These are phyloP conservation scores for Neurospora sp. DNA, from an alignment of 495 filamentous ascomycete species.

Conservation along the genomic window DNA sequence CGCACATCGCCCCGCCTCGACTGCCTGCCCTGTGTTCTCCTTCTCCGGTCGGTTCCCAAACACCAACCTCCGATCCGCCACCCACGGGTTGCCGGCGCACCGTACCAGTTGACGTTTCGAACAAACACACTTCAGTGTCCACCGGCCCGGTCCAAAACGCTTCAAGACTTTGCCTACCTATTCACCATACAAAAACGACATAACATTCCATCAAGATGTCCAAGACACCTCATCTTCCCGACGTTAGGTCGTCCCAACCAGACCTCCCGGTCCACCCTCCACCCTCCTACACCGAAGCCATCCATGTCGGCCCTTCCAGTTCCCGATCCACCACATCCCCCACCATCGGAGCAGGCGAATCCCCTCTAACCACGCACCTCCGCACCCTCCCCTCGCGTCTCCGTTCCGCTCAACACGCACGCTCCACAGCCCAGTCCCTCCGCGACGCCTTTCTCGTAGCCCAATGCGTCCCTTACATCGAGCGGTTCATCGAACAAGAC, in stretches of 20 bases:
- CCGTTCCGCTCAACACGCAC: slow-evolving; percentile 20
- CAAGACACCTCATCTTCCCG: neutral
- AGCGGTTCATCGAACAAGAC: slow-evolving; percentile 25
- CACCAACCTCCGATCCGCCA: neutral
- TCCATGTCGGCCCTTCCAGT: neutral
- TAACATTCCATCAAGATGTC: neutral
- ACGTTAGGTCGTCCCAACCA: neutral
- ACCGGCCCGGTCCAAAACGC: neutral
- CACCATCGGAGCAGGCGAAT: slow-evolving; percentile 5
- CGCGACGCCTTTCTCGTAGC: slow-evolving; percentile 25
- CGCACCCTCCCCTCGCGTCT: slow-evolving; percentile 29
- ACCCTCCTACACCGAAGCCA: slow-evolving; percentile 29
- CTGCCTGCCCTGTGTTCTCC: neutral
- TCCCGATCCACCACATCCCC: neutral
- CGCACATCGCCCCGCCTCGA: neutral
- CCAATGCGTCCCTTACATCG: slow-evolving; percentile 25
- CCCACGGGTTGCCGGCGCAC: neutral
- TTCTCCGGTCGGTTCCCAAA: neutral
- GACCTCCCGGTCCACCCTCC: slow-evolving; percentile 4
- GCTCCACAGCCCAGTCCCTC: slow-evolving; percentile 18
- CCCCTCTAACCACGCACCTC: slow-evolving; percentile 30
- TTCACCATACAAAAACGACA: neutral
- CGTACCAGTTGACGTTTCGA: neutral
- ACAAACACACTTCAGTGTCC: neutral
- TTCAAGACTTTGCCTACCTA: neutral